phyloP scores from a whole-genome alignment of 2,329 filamentous ascomycete genomes.

The Penicillium sp. region DNA sequence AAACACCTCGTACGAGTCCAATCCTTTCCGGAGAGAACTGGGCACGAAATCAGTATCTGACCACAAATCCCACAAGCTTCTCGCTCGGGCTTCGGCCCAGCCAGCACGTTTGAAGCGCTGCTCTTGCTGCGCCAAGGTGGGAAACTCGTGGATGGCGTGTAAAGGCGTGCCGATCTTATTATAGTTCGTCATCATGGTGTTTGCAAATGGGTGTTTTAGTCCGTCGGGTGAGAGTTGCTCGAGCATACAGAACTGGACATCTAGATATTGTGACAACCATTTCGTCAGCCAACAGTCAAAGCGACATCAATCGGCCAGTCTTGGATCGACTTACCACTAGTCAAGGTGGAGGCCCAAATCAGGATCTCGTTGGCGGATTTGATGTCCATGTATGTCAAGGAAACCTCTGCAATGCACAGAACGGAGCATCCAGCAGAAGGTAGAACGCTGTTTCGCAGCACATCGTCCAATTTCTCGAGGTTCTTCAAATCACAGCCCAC shows the following conservation, averaged over 20 bases:
- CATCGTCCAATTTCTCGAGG: conserved; percentile 57
- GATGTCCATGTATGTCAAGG: conserved; percentile 83
- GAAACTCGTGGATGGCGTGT: conserved; percentile 70
- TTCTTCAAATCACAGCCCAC: conserved; percentile 78
- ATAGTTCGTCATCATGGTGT: conserved; percentile 81
- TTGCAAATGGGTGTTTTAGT: conserved; percentile 74
- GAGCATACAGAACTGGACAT: conserved; percentile 77
- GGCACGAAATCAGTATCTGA: conserved; percentile 64
- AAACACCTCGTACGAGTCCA: conserved; percentile 77
- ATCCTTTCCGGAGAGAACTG: conserved; percentile 54
- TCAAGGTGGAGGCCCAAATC: conserved; percentile 69
- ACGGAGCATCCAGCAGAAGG: conserved; percentile 57
- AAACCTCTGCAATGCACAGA: conserved; percentile 84
- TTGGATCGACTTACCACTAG: conserved; percentile 55
- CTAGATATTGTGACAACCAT: conserved; percentile 10
- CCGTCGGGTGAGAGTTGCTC: conserved; percentile 84
- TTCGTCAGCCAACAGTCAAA: not conserved
- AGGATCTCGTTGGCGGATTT: conserved; percentile 70
- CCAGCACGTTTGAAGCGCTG: conserved; percentile 66
- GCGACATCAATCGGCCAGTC: not conserved
- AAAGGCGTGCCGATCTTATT: conserved; percentile 74
- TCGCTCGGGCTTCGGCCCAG: conserved; percentile 62
- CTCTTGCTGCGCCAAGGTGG: conserved; percentile 62
- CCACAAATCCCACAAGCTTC: conserved; percentile 82
- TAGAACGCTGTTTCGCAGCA: conserved; percentile 59